Base-by-base conservation (phyloP, 768 basidiomycete species). In the Kondoa subrosea region DNA sequence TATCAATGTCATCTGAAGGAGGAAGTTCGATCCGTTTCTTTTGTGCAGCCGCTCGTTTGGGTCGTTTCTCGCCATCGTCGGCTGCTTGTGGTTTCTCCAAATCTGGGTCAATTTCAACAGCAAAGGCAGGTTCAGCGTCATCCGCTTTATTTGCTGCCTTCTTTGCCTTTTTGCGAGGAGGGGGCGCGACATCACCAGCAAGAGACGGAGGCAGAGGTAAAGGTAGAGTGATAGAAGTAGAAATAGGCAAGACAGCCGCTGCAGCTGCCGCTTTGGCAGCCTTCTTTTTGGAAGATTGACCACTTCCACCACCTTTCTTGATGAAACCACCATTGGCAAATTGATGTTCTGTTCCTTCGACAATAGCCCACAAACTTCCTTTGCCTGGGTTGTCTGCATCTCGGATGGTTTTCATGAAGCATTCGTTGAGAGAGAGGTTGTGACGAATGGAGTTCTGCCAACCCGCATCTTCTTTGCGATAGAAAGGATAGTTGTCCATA, bases 361-460 rank as follows among this genome's bases (percentile, higher is more conserved):
- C 87, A 70, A 92, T 88, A 1, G 87, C 87, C 89, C 89, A 91
- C 57, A 85, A 82, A 27, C 88, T 87, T 65, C 88, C 83, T 27
- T 89, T 88, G 34, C 86, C 81, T 34, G 66, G 70, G 67, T 87
- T 71, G 30, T 71, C 85, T 57, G 74, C 72, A 1, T 74, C 73
- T 29, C 90, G 80, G 1, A 84, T 83, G 0, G 86, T 74, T 57
- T 92, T 92, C 68, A 88, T 84, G 77, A 93, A 93, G 72, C 86
- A 87, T 27, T 87, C 83, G 34, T 91, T 91, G 0, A 90, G 89
- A 72, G 88, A 91, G 29, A 95, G 81, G 40, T 91, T 90, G 76
- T 95, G 91, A 31, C 91, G 83, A 69, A 95, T 89, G 63, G 89
- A 91, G 76, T 92, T 93, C 50, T 65, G 91, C 92, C 92, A 97